Percentiles rank a stretch among this genome's conserved stretches.
phyloP scores from a whole-genome alignment of 257 asterid genomes.

The Pogostemon cablin region DNA sequence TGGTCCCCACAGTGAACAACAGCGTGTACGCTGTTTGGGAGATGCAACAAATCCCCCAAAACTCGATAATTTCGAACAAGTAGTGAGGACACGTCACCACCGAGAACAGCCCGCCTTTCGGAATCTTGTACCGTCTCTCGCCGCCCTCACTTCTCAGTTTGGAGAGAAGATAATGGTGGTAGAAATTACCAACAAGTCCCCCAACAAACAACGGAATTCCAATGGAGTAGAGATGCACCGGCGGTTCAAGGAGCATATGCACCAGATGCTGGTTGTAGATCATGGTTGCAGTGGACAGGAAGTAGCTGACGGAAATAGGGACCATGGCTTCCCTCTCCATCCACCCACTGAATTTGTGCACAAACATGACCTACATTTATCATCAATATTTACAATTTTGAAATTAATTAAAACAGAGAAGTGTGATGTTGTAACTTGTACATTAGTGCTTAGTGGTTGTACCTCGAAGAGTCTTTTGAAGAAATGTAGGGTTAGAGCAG shows the following conservation, averaged over 20 bases:
- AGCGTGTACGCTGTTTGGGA: constrained; percentile 52
- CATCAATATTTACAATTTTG: neutral
- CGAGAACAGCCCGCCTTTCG: constrained; percentile 58
- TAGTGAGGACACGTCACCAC: constrained; percentile 68
- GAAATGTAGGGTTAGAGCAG: constrained; percentile 62
- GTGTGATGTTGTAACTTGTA: too few species aligned
- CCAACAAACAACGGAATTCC: constrained; percentile 46
- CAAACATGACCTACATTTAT: constrained; percentile 50
- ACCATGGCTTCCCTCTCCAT: constrained; percentile 50
- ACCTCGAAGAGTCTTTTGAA: constrained; percentile 75
- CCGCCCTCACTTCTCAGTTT: constrained; percentile 49
- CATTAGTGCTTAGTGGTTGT: neutral
- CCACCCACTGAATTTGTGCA: constrained; percentile 59
- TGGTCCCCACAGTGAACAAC: constrained; percentile 43
- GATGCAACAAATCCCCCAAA: constrained; percentile 58
- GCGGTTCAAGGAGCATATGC: constrained; percentile 45
- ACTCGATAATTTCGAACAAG: constrained; percentile 58
- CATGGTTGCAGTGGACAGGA: constrained; percentile 41
- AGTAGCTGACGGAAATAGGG: constrained; percentile 53
- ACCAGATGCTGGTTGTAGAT: constrained; percentile 49
- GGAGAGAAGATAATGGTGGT: constrained; percentile 70
- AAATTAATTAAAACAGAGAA: too few species aligned
- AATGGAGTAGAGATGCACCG: constrained; percentile 42
- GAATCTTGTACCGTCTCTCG: constrained; percentile 59
- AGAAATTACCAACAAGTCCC: constrained; percentile 63